phyloP scores from a whole-genome alignment of 176 grass and related monocot genomes.

The Lolium rigidum region DNA sequence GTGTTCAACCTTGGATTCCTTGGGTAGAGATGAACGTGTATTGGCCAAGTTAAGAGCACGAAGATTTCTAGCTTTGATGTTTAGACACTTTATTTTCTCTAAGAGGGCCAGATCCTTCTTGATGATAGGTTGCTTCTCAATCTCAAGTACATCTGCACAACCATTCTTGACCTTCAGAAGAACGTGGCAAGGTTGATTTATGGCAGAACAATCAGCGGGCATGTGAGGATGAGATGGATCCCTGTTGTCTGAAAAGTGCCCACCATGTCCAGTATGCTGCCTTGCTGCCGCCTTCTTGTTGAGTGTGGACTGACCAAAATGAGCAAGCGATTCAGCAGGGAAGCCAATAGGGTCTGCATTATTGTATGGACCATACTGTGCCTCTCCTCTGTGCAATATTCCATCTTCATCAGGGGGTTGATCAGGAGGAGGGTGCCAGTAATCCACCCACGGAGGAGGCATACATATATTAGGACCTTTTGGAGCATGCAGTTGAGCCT shows the following conservation, averaged over 20 bases:
- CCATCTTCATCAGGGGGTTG: slow-evolving; percentile 54
- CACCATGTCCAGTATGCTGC: slow-evolving; percentile 29
- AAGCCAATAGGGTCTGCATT: slow-evolving; percentile 43
- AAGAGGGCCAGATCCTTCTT: slow-evolving; percentile 64
- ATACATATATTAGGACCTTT: slow-evolving; percentile 33
- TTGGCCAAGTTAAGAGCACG: slow-evolving; percentile 34
- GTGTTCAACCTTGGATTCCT: slow-evolving; percentile 44
- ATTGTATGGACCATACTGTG: slow-evolving; percentile 47
- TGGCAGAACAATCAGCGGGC: slow-evolving; percentile 47
- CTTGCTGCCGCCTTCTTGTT: slow-evolving; percentile 44
- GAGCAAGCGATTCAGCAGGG: slow-evolving; percentile 53
- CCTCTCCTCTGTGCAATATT: slow-evolving; percentile 48
- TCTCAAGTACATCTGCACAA: slow-evolving; percentile 37
- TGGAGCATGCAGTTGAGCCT: slow-evolving; percentile 37
- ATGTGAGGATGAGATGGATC: slow-evolving; percentile 44
- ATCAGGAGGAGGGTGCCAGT: slow-evolving; percentile 57
- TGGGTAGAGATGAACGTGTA: slow-evolving; percentile 29
- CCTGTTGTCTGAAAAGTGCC: slow-evolving; percentile 37
- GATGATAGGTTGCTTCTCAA: slow-evolving; percentile 53
- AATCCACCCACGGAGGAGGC: slow-evolving; percentile 53
- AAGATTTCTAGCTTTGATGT: slow-evolving; percentile 72
- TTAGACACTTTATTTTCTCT: slow-evolving; percentile 79
- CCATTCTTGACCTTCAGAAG: slow-evolving; percentile 44
- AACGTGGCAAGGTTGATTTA: slow-evolving; percentile 51
- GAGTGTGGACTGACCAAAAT: slow-evolving; percentile 48